phyloP scores from a whole-genome alignment of 1,284 basidiomycete species.

The Phellopilus nigrolimitatus region DNA sequence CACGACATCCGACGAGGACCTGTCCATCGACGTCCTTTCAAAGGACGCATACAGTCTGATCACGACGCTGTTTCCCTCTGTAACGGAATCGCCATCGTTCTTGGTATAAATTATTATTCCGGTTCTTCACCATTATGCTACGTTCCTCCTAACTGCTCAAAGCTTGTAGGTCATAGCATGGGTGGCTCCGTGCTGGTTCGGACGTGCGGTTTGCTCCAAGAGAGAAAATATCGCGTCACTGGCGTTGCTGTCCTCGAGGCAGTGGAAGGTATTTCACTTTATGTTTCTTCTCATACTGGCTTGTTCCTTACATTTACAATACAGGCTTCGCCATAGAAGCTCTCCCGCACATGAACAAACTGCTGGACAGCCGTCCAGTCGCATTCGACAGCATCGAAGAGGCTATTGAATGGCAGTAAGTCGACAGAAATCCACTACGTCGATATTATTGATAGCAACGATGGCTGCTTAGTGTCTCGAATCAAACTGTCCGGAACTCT shows the following conservation, averaged over 20 bases:
- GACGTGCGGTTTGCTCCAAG: slow-evolving; percentile 61
- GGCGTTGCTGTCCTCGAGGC: slow-evolving; percentile 93
- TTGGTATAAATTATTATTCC: slow-evolving; percentile 54
- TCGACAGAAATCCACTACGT: too few species aligned
- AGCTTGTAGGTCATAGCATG: slow-evolving; percentile 90
- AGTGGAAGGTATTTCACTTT: slow-evolving; percentile 78
- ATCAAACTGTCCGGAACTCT: slow-evolving; percentile 75
- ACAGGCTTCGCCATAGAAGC: slow-evolving; percentile 91
- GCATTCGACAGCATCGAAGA: slow-evolving; percentile 81
- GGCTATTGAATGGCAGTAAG: slow-evolving; percentile 95
- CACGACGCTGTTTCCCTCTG: slow-evolving; percentile 63
- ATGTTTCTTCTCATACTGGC: neutral
- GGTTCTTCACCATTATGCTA: neutral
- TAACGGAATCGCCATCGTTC: slow-evolving; percentile 59
- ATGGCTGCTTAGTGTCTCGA: slow-evolving; percentile 55
- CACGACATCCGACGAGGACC: slow-evolving; percentile 50
- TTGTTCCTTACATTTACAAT: slow-evolving; percentile 4
- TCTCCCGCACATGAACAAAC: slow-evolving; percentile 83
- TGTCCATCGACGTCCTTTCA: slow-evolving; percentile 69
- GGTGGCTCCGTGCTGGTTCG: slow-evolving; percentile 85
- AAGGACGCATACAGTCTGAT: slow-evolving; percentile 70
- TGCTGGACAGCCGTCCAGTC: slow-evolving; percentile 82
- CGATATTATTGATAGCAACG: too few species aligned
- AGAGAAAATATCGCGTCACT: slow-evolving; percentile 63
- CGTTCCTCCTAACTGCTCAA: too few species aligned